phyloP scores from a whole-genome alignment of 1,284 basidiomycete species.

The Trichosporon sp. region DNA sequence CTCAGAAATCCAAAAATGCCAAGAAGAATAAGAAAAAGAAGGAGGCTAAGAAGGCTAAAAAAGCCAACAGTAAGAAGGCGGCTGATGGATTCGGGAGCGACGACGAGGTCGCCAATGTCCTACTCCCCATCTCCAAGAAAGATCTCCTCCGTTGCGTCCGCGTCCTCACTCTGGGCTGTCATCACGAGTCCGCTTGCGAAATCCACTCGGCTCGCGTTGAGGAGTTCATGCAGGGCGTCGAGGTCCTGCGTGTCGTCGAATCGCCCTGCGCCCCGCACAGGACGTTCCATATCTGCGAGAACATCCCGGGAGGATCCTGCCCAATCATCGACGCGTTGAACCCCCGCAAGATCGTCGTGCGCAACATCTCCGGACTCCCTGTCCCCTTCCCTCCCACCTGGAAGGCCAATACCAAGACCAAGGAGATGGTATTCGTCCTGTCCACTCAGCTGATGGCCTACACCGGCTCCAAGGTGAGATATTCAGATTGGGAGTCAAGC shows the following conservation, averaged over 20 bases:
- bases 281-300: neutral
- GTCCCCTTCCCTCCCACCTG: neutral
- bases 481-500: neutral
- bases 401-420: neutral
- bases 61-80: neutral
- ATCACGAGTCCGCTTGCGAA: neutral
- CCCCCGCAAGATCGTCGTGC: constrained; percentile 3
- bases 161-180: neutral
- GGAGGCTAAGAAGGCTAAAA: too few relatives aligned
- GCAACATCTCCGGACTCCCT: neutral
- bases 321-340: neutral
- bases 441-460: neutral
- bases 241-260: neutral
- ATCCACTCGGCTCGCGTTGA: neutral
- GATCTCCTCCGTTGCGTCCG: neutral
- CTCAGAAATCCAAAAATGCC: neutral
- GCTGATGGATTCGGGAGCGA: neutral
- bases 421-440: neutral
- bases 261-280: neutral
- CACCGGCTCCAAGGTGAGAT: neutral
- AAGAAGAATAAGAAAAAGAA: neutral
- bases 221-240: neutral
- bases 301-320: neutral
- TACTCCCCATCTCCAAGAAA: neutral
- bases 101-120: neutral